These are phyloP conservation scores for Sherardia arvensis DNA, from an alignment of 257 asterid species.

Conservation along the genomic window DNA sequence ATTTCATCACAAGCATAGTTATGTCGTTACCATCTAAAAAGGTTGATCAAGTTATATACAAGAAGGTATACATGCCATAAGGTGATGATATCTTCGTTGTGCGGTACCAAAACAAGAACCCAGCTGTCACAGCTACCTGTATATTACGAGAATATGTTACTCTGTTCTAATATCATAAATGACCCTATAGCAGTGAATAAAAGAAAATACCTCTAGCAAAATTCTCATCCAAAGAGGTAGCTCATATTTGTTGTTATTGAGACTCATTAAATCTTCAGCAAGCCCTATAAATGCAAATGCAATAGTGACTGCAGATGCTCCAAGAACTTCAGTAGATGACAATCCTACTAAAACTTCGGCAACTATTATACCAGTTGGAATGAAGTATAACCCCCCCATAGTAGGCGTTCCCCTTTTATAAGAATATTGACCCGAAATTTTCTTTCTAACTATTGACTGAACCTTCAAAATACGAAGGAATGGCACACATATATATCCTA, in stretches of 20 bases:
- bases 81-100: constrained; percentile 49
- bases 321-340: constrained; percentile 72
- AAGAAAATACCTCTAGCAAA: constrained; percentile 52
- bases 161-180: constrained; percentile 5
- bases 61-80: constrained; percentile 50
- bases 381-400: constrained; percentile 78
- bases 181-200: constrained; percentile 2
- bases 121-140: constrained; percentile 65
- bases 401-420: constrained; percentile 72
- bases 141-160: constrained; percentile 22
- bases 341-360: constrained; percentile 54
- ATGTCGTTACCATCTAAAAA: constrained; percentile 57
- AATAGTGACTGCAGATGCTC: constrained; percentile 52
- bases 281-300: constrained; percentile 70
- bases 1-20: constrained; percentile 28
- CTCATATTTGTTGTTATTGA: constrained; percentile 30
- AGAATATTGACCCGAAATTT: constrained; percentile 37
- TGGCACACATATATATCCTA: constrained; percentile 79
- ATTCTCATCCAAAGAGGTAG: constrained; percentile 50
- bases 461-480: constrained; percentile 54
- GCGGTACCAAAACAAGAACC: constrained; percentile 73
- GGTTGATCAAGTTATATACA: constrained; percentile 57
- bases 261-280: constrained; percentile 47
- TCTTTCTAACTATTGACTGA: constrained; percentile 40
- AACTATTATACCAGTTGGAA: constrained; percentile 74